Percentiles rank a stretch among this genome's conserved stretches.
Evolutionary conservation across 805 yeast species (phyloP).

Genomic region (Lachancea cidri): DNA sequence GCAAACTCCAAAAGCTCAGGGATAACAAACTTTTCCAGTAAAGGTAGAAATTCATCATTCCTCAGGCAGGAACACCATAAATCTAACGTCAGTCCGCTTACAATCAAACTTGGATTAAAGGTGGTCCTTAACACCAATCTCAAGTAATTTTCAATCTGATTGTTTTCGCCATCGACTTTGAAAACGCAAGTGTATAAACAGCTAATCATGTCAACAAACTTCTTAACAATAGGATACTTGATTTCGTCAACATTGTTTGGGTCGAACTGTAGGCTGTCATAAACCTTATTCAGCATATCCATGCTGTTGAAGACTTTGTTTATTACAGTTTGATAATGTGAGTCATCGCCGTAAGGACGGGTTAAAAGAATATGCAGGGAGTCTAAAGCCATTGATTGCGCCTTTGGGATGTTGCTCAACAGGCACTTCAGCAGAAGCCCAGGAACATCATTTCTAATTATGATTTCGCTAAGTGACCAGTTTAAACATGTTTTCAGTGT

Average conservation of each 20-base stretch:
- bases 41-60: slow-evolving; percentile 59
- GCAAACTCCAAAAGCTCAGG: slow-evolving; percentile 70
- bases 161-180: slow-evolving; percentile 42
- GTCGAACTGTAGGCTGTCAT: slow-evolving; percentile 46
- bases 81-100: slow-evolving; percentile 84
- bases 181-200: slow-evolving; percentile 47
- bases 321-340: slow-evolving; percentile 71
- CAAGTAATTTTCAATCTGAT: slow-evolving; percentile 63
- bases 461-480: slow-evolving; percentile 80
- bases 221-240: slow-evolving; percentile 75
- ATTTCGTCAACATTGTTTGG: slow-evolving; percentile 75
- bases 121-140: slow-evolving; percentile 76
- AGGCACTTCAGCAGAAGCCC: slow-evolving; percentile 57
- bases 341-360: slow-evolving; percentile 57
- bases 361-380: slow-evolving; percentile 87
- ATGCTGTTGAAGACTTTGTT: slow-evolving; percentile 84
- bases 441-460: slow-evolving; percentile 62
- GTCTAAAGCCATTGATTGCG: slow-evolving; percentile 82
- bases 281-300: slow-evolving; percentile 58
- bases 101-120: slow-evolving; percentile 76
- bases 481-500: slow-evolving; percentile 85
- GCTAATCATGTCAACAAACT: slow-evolving; percentile 82
- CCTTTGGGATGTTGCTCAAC: slow-evolving; percentile 52
- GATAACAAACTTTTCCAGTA: slow-evolving; percentile 42
- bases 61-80: slow-evolving; percentile 92